Conservation (phyloP, 2,329 filamentous ascomycete species). For the Fusarium veterinarium region DNA sequence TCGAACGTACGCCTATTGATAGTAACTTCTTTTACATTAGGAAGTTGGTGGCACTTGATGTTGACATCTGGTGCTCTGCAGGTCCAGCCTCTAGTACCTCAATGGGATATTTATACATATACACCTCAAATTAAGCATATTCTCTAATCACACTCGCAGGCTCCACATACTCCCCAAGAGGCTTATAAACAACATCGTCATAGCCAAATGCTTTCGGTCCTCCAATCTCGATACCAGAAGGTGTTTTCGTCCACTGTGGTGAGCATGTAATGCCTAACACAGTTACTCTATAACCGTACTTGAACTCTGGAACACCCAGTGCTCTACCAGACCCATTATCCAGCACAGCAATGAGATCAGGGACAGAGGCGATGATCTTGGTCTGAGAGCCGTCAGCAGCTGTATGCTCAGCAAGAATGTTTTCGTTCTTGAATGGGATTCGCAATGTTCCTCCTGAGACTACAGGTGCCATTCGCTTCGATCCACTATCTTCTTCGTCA, state of each 20-base stretch:
- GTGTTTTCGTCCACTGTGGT: conserved; percentile 9
- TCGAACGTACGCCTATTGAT: no score
- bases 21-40: no score
- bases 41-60: no score
- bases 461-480: neutral
- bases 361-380: neutral
- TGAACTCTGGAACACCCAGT: conserved; percentile 23
- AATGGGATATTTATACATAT: neutral
- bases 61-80: no score
- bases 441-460: neutral
- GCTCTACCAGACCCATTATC: conserved; percentile 19
- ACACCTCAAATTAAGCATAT: neutral
- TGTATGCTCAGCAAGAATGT: neutral
- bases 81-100: no score
- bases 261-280: conserved; percentile 18
- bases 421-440: neutral
- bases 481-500: neutral
- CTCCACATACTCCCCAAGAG: neutral
- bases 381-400: neutral
- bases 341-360: conserved; percentile 22
- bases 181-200: neutral
- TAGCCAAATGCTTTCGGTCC: neutral
- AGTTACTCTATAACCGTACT: conserved; percentile 18
- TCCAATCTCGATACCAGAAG: neutral
- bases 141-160: neutral